Percentiles rank a stretch among this genome's conserved stretches.
Evolutionary conservation across 768 basidiomycete species (phyloP).

Genomic region (Tricholoma sp.): DNA sequence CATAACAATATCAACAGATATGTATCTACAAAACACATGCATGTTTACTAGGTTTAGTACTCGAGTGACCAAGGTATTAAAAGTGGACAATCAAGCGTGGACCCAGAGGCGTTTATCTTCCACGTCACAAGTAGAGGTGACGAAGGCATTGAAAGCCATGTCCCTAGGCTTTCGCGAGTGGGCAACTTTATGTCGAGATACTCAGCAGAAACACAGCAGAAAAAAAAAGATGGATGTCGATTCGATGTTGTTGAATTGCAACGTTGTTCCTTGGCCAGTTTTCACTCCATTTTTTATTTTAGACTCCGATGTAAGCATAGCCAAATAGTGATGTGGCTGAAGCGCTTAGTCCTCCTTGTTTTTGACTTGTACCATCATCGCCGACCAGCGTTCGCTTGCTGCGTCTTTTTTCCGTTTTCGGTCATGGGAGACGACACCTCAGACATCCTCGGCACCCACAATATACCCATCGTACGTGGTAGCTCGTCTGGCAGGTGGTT

Average conservation of each 20-base stretch:
- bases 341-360: slow-evolving; percentile 18
- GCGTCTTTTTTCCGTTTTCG: slow-evolving; percentile 17
- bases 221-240: neutral
- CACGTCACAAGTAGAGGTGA: slow-evolving; percentile 73
- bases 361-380: slow-evolving; percentile 33
- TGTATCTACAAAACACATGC: neutral
- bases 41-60: slow-evolving; percentile 70
- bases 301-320: slow-evolving; percentile 23
- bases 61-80: slow-evolving; percentile 55
- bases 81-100: slow-evolving; percentile 75
- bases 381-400: slow-evolving; percentile 25
- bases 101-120: slow-evolving; percentile 51
- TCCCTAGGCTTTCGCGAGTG: slow-evolving; percentile 75
- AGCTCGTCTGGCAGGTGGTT: slow-evolving; percentile 26
- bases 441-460: slow-evolving; percentile 66
- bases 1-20: neutral
- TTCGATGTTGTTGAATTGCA: neutral
- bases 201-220: neutral
- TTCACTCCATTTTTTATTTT: slow-evolving; percentile 9
- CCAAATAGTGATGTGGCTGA: slow-evolving; percentile 30
- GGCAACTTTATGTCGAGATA: slow-evolving; percentile 16
- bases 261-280: too few species aligned
- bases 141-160: slow-evolving; percentile 71
- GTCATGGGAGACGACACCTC: slow-evolving; percentile 63
- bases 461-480: slow-evolving; percentile 30